A percentile compares a stretch with the other conserved stretches of the same genome.
These are phyloP conservation scores for Trichoderma sp. DNA, from an alignment of 2,329 filamentous ascomycete genomes.

Conservation along the genomic window DNA sequence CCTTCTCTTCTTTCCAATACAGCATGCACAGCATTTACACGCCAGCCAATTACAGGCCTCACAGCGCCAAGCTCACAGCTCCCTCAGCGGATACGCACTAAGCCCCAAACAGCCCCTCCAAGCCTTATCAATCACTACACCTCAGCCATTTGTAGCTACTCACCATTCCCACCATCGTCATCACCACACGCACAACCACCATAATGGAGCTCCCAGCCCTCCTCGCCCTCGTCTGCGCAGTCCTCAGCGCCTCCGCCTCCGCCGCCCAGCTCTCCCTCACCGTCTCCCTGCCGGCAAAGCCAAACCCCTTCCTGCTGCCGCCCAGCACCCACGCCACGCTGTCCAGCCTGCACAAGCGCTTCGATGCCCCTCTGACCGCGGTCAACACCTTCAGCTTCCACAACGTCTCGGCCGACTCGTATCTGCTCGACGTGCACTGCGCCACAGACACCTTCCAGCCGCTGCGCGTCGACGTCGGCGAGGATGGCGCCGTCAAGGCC, in stretches of 20 bases:
- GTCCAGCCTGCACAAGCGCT: conserved; percentile 42
- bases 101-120: neutral
- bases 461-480: conserved; percentile 72
- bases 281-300: conserved; percentile 50
- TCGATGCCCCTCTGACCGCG: conserved; percentile 64
- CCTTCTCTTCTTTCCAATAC: neutral
- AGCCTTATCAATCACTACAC: neutral
- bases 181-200: neutral
- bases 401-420: conserved; percentile 71
- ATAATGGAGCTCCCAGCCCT: conserved; percentile 18
- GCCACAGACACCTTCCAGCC: conserved; percentile 75
- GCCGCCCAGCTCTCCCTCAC: conserved; percentile 41
- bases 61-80: neutral
- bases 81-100: neutral
- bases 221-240: conserved; percentile 37
- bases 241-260: conserved; percentile 32
- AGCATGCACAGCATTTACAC: neutral
- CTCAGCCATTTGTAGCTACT: neutral
- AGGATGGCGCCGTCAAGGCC: conserved; percentile 54
- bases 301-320: conserved; percentile 58
- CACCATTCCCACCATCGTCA: conserved; percentile 2
- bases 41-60: conserved; percentile 1
- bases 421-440: conserved; percentile 80
- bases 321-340: conserved; percentile 67
- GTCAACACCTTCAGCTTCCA: conserved; percentile 74